phyloP scores from a whole-genome alignment of 1,139 yeast species.

The Debaryomyces singareniensis region DNA sequence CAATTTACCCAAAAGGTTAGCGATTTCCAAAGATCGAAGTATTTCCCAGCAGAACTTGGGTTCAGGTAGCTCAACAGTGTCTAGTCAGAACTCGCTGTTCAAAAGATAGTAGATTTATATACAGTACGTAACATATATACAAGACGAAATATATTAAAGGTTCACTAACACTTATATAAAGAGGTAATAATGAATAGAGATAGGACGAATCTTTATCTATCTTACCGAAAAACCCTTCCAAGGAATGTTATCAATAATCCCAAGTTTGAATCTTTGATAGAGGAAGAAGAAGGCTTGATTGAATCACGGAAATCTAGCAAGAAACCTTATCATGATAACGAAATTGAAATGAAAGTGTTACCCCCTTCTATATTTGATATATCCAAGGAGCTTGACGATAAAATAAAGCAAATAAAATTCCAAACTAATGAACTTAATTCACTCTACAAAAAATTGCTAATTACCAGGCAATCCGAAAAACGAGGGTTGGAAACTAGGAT shows the following conservation, averaged over 20 bases:
- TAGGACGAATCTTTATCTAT: slow-evolving; percentile 62
- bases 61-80: slow-evolving; percentile 21
- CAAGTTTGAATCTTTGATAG: slow-evolving; percentile 34
- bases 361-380: slow-evolving; percentile 80
- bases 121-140: slow-evolving; percentile 2
- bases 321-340: slow-evolving; percentile 10
- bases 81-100: slow-evolving; percentile 8
- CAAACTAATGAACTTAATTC: slow-evolving; percentile 55
- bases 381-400: slow-evolving; percentile 63
- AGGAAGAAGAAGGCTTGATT: slow-evolving; percentile 54
- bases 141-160: background rate
- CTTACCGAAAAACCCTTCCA: slow-evolving; percentile 69
- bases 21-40: slow-evolving; percentile 28
- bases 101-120: slow-evolving; percentile 2
- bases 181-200: slow-evolving; percentile 60
- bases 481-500: slow-evolving; percentile 59
- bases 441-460: slow-evolving; percentile 72
- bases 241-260: slow-evolving; percentile 19
- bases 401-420: slow-evolving; percentile 41
- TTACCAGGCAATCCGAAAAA: slow-evolving; percentile 82
- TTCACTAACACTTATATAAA: background rate
- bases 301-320: slow-evolving; percentile 13
- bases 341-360: slow-evolving; percentile 45
- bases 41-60: slow-evolving; percentile 19
- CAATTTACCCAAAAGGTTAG: slow-evolving; percentile 18